Evolutionary conservation across 805 yeast genomes (phyloP).

Genomic region (Alloascoidea hylecoeti): DNA sequence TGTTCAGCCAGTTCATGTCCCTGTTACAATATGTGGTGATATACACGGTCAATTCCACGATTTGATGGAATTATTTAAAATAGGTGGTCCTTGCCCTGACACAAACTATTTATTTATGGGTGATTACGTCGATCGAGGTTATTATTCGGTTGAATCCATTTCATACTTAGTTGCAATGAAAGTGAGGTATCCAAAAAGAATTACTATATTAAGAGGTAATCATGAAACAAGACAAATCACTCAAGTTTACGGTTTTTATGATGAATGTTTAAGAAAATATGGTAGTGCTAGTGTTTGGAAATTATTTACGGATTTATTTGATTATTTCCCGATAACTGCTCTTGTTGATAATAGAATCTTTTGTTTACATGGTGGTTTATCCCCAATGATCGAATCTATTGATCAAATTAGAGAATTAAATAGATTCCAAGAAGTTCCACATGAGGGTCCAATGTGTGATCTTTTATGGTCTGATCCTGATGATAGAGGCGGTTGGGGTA

Average conservation of each 20-base stretch:
- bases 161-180: slow-evolving; percentile 82
- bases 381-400: slow-evolving; percentile 87
- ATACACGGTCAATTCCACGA: slow-evolving; percentile 96
- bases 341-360: slow-evolving; percentile 81
- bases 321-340: slow-evolving; percentile 88
- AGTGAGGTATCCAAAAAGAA: slow-evolving; percentile 81
- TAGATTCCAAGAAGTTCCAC: slow-evolving; percentile 93
- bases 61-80: slow-evolving; percentile 81
- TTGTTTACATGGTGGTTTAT: slow-evolving; percentile 89
- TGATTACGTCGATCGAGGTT: slow-evolving; percentile 87
- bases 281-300: slow-evolving; percentile 93
- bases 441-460: slow-evolving; percentile 97
- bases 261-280: slow-evolving; percentile 86
- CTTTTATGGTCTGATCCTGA: slow-evolving; percentile 95
- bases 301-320: slow-evolving; percentile 80
- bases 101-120: slow-evolving; percentile 85
- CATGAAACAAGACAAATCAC: slow-evolving; percentile 95
- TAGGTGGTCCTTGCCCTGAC: slow-evolving; percentile 89
- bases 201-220: slow-evolving; percentile 86
- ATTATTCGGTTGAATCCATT: slow-evolving; percentile 83
- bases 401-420: slow-evolving; percentile 86
- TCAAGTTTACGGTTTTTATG: slow-evolving; percentile 92
- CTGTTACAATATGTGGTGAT: slow-evolving; percentile 94
- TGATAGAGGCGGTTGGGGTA: slow-evolving; percentile 97
- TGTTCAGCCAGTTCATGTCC: slow-evolving; percentile 89